These are phyloP conservation scores for Penicillium janthinellum DNA, from an alignment of 2,329 filamentous ascomycete genomes.

Conservation along the genomic window DNA sequence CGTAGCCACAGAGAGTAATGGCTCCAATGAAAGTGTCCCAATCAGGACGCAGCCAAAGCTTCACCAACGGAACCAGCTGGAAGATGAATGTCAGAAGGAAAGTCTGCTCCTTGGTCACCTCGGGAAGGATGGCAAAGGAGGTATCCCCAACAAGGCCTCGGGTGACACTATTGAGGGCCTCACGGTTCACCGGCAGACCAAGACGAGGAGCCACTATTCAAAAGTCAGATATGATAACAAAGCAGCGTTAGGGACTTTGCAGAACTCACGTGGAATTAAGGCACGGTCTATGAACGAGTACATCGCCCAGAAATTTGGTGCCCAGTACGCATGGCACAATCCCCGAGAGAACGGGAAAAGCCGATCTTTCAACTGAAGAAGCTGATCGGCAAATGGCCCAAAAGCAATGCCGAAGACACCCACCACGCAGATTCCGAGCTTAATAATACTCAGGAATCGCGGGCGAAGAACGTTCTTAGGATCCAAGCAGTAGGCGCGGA, in stretches of 20 bases:
- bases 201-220: constrained; percentile 74
- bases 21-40: constrained; percentile 90
- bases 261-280: constrained; percentile 69
- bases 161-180: constrained; percentile 84
- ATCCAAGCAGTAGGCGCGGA: constrained; percentile 86
- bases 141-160: constrained; percentile 92
- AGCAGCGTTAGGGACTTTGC: neutral
- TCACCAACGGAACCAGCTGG: constrained; percentile 76
- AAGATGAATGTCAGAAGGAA: constrained; percentile 82
- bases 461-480: constrained; percentile 74
- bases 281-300: constrained; percentile 89
- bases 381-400: constrained; percentile 85
- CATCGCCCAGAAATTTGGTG: constrained; percentile 93
- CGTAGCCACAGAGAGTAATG: constrained; percentile 89
- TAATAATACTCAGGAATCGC: constrained; percentile 75
- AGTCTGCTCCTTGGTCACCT: constrained; percentile 77
- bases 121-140: constrained; percentile 87
- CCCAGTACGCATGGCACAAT: constrained; percentile 97
- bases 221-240: constrained; percentile 34
- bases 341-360: constrained; percentile 94
- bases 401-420: constrained; percentile 78
- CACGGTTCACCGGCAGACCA: constrained; percentile 70
- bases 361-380: constrained; percentile 78
- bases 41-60: constrained; percentile 76
- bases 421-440: constrained; percentile 73